Conservation (phyloP, 2,329 filamentous ascomycete genomes). For the Achaetomium macrosporum region DNA sequence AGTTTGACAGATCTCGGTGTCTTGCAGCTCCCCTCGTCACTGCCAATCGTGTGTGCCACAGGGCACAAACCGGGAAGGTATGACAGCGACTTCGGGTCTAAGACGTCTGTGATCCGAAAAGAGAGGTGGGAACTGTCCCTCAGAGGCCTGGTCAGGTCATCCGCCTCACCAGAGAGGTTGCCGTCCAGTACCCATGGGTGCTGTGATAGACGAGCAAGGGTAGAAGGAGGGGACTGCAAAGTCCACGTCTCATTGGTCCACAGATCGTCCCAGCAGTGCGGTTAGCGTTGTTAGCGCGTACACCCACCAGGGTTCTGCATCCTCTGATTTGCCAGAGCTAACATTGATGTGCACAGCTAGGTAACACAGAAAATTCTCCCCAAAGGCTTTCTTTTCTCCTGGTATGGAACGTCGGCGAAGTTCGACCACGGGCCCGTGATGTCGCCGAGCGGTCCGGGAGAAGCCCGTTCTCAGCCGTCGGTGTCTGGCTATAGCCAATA, state of each 20-base stretch:
- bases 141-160: too few species aligned
- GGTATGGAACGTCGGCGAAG: neutral
- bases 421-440: neutral
- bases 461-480: neutral
- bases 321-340: neutral
- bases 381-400: too few species aligned
- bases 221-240: neutral
- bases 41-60: too few species aligned
- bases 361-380: neutral
- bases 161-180: too few species aligned
- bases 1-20: too few species aligned
- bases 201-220: neutral
- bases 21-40: too few species aligned
- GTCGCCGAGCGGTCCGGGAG: too few species aligned
- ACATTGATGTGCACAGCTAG: neutral
- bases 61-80: too few species aligned
- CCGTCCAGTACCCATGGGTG: too few species aligned
- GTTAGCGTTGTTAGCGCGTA: neutral
- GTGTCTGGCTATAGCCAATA: neutral
- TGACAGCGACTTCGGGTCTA: too few species aligned
- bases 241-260: neutral
- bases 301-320: neutral
- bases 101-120: too few species aligned
- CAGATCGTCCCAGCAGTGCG: neutral
- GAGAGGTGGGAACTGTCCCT: too few species aligned